phyloP scores from a whole-genome alignment of 257 asterid genomes.

The Phtheirospermum japonicum region DNA sequence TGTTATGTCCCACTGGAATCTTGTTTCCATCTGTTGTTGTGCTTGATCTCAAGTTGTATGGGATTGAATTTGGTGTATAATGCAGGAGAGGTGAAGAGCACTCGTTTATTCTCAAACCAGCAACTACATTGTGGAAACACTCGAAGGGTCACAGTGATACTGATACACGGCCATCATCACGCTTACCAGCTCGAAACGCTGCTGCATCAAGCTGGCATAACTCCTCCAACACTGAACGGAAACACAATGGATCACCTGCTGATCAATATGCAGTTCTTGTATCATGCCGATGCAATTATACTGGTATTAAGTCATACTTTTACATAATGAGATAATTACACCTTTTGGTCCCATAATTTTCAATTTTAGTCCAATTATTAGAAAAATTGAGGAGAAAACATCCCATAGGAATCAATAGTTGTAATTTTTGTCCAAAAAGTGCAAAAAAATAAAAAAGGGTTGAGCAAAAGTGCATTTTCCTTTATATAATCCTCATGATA shows the following conservation, averaged over 20 bases:
- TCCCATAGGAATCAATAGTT: too few species aligned
- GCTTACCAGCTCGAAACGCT: conserved; percentile 41
- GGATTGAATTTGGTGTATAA: conserved; percentile 25
- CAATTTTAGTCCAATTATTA: too few species aligned
- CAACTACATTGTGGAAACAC: conserved; percentile 57
- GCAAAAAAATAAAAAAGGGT: too few species aligned
- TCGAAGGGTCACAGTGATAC: conserved; percentile 40
- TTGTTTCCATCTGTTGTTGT: conserved; percentile 1
- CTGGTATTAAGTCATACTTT: conserved; percentile 51
- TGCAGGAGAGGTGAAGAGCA: conserved; percentile 99
- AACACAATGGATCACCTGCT: conserved; percentile 47
- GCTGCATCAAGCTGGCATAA: conserved; percentile 50
- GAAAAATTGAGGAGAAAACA: too few species aligned
- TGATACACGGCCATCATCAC: conserved; percentile 42
- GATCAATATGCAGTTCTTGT: conserved; percentile 85
- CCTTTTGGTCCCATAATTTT: too few species aligned
- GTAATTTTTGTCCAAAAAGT: too few species aligned
- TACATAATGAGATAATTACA: neutral
- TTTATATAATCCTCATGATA: neutral
- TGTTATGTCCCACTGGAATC: conserved; percentile 9
- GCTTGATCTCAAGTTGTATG: conserved; percentile 28
- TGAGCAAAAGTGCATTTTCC: too few species aligned
- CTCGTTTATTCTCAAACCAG: conserved; percentile 90
- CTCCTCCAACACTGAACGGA: conserved; percentile 40
- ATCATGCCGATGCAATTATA: conserved; percentile 94